Percentiles rank a stretch among this genome's conserved stretches.
phyloP scores from a whole-genome alignment of 2,329 filamentous ascomycete genomes.

The Microcera coccophila region DNA sequence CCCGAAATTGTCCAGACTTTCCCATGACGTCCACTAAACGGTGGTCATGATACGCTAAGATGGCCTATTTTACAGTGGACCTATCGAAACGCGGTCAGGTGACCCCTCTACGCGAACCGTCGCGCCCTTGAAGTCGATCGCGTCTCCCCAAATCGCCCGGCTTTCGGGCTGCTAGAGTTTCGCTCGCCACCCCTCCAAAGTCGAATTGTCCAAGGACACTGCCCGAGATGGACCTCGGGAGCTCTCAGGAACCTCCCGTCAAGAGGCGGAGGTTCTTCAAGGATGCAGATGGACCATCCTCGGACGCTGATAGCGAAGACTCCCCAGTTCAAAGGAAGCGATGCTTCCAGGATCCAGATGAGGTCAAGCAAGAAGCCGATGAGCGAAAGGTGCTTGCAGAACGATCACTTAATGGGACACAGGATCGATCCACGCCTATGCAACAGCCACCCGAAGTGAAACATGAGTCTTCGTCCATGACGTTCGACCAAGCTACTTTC shows the following conservation, averaged over 20 bases:
- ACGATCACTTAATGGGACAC: constrained; percentile 11
- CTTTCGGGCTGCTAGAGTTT: constrained; percentile 6
- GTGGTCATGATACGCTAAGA: too few species aligned
- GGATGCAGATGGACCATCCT: constrained; percentile 30
- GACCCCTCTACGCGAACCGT: constrained; percentile 36
- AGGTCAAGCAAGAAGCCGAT: constrained; percentile 19
- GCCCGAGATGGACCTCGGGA: constrained; percentile 36
- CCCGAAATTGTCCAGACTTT: constrained; percentile 13
- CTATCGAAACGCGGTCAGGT: constrained; percentile 36
- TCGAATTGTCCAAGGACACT: constrained; percentile 1
- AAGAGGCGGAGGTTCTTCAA: constrained; percentile 43
- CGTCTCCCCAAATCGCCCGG: constrained; percentile 32
- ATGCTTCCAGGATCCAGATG: constrained; percentile 26
- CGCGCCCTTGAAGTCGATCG: constrained; percentile 32
- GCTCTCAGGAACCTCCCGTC: constrained; percentile 40
- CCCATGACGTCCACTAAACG: constrained; percentile 33
- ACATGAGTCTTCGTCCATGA: constrained; percentile 27
- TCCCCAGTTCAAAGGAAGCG: constrained; percentile 24
- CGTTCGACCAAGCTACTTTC: constrained; percentile 56
- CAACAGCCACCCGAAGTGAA: constrained; percentile 11
- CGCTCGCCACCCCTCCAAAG: constrained; percentile 1
- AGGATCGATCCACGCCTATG: constrained; percentile 9
- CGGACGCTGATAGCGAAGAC: constrained; percentile 22
- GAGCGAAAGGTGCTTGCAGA: constrained; percentile 11
- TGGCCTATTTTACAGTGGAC: constrained; percentile 7